A percentile compares a stretch with the other conserved stretches of the same genome.
Evolutionary conservation across 164 flowering plant species (phyloP).

Genomic region (Euptelea pleiosperma): DNA sequence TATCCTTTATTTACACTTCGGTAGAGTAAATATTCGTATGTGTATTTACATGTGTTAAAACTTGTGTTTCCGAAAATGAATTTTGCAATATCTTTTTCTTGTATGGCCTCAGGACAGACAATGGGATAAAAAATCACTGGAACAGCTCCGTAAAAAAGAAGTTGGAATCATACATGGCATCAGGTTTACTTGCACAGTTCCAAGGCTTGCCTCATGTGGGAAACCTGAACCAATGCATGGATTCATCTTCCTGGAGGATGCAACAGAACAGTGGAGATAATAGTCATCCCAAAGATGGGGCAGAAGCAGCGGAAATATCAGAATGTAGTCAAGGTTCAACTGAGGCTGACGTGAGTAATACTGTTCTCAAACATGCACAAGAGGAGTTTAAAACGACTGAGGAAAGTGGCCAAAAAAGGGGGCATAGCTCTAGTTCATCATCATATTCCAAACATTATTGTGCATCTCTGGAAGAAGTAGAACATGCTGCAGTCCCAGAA

Average conservation of each 20-base stretch:
- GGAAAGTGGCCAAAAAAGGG: conserved; percentile 30
- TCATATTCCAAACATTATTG: conserved; percentile 41
- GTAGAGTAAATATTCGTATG: neutral
- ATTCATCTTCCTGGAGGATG: conserved; percentile 42
- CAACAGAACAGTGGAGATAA: conserved; percentile 55
- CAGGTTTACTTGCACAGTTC: conserved; percentile 73
- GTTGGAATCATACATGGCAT: conserved; percentile 70
- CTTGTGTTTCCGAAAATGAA: neutral
- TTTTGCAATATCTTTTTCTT: conserved; percentile 23
- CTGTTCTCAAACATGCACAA: conserved; percentile 18
- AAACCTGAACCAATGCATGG: conserved; percentile 34
- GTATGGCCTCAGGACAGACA: conserved; percentile 78
- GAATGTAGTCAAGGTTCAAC: conserved; percentile 80
- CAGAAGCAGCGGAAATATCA: conserved; percentile 58
- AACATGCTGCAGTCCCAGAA: conserved; percentile 34
- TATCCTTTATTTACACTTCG: neutral
- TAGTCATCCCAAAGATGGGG: conserved; percentile 34
- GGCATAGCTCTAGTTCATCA: conserved; percentile 35
- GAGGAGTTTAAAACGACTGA: conserved; percentile 32
- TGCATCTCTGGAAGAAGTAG: conserved; percentile 40
- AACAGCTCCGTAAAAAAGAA: conserved; percentile 96
- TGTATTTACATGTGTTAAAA: neutral
- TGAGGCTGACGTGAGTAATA: conserved; percentile 35
- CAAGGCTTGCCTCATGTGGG: conserved; percentile 45
- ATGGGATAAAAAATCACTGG: conserved; percentile 99